Evolutionary conservation across 352 stramenopile species (phyloP).

Genomic region (Phytophthora ohioensis): DNA sequence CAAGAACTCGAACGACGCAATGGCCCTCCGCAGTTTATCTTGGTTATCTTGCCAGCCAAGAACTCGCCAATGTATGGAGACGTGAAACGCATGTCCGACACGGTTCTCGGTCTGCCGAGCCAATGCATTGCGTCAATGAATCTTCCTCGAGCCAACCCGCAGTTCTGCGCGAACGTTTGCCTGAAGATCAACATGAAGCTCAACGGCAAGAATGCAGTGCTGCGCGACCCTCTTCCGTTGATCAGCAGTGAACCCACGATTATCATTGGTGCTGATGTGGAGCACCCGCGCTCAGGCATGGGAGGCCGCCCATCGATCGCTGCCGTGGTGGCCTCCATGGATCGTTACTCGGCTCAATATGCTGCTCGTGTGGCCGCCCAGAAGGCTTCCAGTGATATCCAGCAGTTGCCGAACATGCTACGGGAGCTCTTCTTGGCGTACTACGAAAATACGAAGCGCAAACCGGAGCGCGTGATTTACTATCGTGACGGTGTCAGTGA

Average conservation of each 20-base stretch:
- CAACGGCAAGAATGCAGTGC: slow-evolving; percentile 65
- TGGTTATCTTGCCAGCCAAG: slow-evolving; percentile 58
- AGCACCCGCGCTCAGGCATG: slow-evolving; percentile 65
- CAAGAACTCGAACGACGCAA: slow-evolving; percentile 35
- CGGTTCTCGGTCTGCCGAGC: slow-evolving; percentile 68
- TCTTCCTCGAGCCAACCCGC: slow-evolving; percentile 44
- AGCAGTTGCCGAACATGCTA: slow-evolving; percentile 65
- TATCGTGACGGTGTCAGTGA: slow-evolving; percentile 89
- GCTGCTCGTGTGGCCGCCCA: slow-evolving; percentile 62
- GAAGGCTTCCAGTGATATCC: slow-evolving; percentile 57
- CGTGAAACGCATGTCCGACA: slow-evolving; percentile 78
- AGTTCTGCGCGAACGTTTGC: slow-evolving; percentile 73
- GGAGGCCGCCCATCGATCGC: slow-evolving; percentile 70
- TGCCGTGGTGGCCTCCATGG: slow-evolving; percentile 79
- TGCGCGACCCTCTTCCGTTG: slow-evolving; percentile 55
- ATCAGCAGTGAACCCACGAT: slow-evolving; percentile 65
- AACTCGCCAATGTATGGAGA: slow-evolving; percentile 52
- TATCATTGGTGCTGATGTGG: slow-evolving; percentile 83
- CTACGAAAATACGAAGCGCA: slow-evolving; percentile 69
- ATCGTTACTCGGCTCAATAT: slow-evolving; percentile 64
- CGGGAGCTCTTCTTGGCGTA: slow-evolving; percentile 80
- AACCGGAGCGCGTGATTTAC: slow-evolving; percentile 84
- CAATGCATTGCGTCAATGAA: slow-evolving; percentile 70
- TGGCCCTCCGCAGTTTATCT: slow-evolving; percentile 51
- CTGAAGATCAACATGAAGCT: slow-evolving; percentile 85